These are phyloP conservation scores for Cladosporium sp. DNA, from an alignment of 2,329 filamentous ascomycete species.

Conservation along the genomic window DNA sequence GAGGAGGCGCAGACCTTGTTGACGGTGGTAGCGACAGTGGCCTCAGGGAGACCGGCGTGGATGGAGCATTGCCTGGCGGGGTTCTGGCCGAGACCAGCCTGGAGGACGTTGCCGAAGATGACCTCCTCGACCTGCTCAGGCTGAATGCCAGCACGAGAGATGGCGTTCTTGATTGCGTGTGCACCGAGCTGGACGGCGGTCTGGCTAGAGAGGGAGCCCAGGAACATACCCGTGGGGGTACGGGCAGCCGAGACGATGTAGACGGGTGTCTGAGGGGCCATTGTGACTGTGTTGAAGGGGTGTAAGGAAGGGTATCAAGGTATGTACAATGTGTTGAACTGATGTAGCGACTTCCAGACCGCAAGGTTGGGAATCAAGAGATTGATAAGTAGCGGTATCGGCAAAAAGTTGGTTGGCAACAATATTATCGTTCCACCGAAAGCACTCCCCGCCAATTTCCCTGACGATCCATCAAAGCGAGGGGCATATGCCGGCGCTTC, in stretches of 20 bases:
- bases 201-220: conserved; percentile 85
- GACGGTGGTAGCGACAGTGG: conserved; percentile 81
- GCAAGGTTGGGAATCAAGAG: not conserved
- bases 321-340: not conserved
- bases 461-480: not conserved
- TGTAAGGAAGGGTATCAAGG: not conserved
- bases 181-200: conserved; percentile 82
- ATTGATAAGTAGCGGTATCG: not conserved
- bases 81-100: conserved; percentile 92
- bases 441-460: not conserved
- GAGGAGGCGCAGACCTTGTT: conserved; percentile 99
- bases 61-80: conserved; percentile 93
- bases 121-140: conserved; percentile 88
- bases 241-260: conserved; percentile 81
- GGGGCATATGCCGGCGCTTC: not conserved
- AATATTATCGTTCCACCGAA: not conserved
- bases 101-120: conserved; percentile 97
- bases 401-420: not conserved
- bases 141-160: conserved; percentile 84
- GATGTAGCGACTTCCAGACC: not conserved
- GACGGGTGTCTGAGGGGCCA: conserved; percentile 78
- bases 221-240: conserved; percentile 89
- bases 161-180: conserved; percentile 76
- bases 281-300: conserved; percentile 13
- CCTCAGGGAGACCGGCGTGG: conserved; percentile 75